Evolutionary conservation across 192 early-diverging fungal species (phyloP), one percentile per base, ranked within the genome.

Genomic region (Mortierella antarctica): DNA sequence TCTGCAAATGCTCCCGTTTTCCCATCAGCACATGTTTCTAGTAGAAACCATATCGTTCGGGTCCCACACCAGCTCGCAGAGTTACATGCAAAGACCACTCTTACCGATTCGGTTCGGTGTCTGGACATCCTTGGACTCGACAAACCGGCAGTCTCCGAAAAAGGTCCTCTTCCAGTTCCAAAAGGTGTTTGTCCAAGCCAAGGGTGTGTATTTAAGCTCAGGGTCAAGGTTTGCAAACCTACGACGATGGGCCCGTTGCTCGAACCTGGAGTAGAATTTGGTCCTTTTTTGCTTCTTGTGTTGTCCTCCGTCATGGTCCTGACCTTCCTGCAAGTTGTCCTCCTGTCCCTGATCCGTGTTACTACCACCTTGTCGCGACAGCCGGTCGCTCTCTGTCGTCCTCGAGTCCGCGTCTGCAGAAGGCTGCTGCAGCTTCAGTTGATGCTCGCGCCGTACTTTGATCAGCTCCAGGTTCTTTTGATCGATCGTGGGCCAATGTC

Each of bases 151-250:
- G 46, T 80, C 65, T 5, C 77, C 77, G 53, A 80, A 80, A 20
- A 59, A 80, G 0, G 77, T 80, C 2, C 77, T 51, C n/a, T 80
- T 80, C 77, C 77, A 80, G 23, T 20, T 80, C 77, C 77, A 80
- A 0, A 72, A 20, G 8, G 77, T 80, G 55, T 80, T 80, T 18
- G 77, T 80, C 77, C 77, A 80, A 3, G 77, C 69, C 23, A 80
- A 51, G 6, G 77, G 70, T 6, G 77, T 80, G 47, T 64, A 68
- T 31, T 57, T 54, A 2, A 80, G 42, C 21, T 71, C 65, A 13
- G 77, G 77, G 20, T 80, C 77, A 53, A 80, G 53, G 0, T 57
- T 62, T 1, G 51, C 52, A 64, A 80, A 80, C 60, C 55, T 62
- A 4, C 77, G 77, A 42, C 77, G 77, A 51, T 80, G 70, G 13